Base-by-base conservation (phyloP, 2,329 filamentous ascomycete species). In the Fusarium algeriense region DNA sequence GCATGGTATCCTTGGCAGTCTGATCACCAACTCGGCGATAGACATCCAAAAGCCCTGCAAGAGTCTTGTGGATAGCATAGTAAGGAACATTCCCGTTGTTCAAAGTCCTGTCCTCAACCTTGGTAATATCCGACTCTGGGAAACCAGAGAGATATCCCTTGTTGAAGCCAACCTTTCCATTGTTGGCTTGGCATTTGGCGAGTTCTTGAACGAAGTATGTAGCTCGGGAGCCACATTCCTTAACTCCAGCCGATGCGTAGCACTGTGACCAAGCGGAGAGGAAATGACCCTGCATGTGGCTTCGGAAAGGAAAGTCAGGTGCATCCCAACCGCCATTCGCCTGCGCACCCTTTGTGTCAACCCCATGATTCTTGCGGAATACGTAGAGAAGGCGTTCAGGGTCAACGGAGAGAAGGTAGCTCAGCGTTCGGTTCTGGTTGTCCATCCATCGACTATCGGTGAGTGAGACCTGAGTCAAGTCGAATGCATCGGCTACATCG, bases 41-140 rank as follows among this genome's bases (percentile, higher is more conserved):
- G 6, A 85, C 83, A 48, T 88, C 86, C 2, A 87, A 81, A 14
- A 87, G 79, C 0, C 85, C 85, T 3, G 84, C 82, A 73, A 87
- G 81, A 2, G 83, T 86, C 78, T 87, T 88, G 77, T 88, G 86
- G n/a, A 87, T 79, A 26, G 83, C 82, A 64, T 88, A 88, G 75
- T 87, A 88, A 0, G 85, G 85, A 1, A 88, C 86, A 49, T 87
- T 87, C 32, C 85, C 85, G 44, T 83, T 85, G 55, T 37, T 80
- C 15, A 87, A 76, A 0, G 79, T 85, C 2, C 85, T 77, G 1
- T 76, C 74, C 59, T 87, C 85, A 2, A 87, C 76, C 1, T 77
- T 78, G 2, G 68, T 75, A 45, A 88, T 84, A 17, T 87, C 85
- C 0, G 84, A 85, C 67, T 88, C 86, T 0, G 85, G 85, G 35